Evolutionary conservation across 2,329 filamentous ascomycete species (phyloP).

Genomic region (Trichoderma sp.): DNA sequence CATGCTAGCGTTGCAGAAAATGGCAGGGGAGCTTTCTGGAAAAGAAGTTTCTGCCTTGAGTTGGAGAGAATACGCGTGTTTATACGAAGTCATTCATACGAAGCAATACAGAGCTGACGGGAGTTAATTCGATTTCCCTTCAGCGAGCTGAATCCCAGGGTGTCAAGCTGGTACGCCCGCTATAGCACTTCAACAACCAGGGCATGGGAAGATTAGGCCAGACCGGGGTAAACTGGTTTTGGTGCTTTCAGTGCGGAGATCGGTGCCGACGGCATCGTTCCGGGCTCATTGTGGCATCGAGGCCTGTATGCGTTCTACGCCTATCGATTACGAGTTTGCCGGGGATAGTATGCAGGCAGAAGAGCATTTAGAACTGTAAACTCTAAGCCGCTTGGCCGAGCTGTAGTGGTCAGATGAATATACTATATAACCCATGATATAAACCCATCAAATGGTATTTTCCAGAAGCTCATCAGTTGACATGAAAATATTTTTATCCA

Average conservation of each 20-base stretch:
- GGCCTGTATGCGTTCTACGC: not conserved
- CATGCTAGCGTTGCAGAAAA: not conserved
- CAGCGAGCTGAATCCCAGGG: not conserved
- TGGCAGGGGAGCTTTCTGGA: not conserved
- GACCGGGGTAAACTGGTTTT: not conserved
- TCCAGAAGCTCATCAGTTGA: conserved; percentile 25
- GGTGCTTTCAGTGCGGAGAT: not conserved
- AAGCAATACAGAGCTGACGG: not conserved
- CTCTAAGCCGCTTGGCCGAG: not conserved
- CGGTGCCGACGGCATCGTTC: not conserved
- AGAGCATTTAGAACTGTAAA: not conserved
- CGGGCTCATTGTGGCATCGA: not conserved
- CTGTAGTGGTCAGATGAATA: too few relatives aligned
- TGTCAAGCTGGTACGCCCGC: not conserved
- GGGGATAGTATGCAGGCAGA: not conserved
- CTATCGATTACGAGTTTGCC: not conserved
- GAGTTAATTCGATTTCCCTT: not conserved
- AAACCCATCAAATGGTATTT: not conserved
- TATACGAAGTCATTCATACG: not conserved
- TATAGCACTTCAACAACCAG: not conserved
- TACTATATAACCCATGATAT: not conserved
- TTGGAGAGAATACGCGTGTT: not conserved
- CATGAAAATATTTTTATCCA: conserved; percentile 33
- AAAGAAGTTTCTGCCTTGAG: not conserved
- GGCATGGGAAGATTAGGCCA: not conserved